phyloP scores from a whole-genome alignment of 2,329 filamentous ascomycete genomes.

The Pseudogymnoascus sp. region DNA sequence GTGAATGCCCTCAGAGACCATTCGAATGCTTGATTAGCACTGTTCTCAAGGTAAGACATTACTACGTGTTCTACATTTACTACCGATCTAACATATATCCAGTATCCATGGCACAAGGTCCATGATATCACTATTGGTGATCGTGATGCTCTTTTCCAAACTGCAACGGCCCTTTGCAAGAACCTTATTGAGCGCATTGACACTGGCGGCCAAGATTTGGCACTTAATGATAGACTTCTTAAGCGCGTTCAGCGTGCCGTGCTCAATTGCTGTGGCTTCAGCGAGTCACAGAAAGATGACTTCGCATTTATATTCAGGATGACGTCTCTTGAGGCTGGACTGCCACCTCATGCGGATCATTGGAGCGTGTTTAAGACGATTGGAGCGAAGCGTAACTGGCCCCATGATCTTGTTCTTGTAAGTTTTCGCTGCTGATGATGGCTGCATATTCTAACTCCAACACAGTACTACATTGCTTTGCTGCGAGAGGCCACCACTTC shows the following conservation, averaged over 20 bases:
- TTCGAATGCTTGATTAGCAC: constrained; percentile 61
- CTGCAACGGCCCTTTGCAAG: constrained; percentile 42
- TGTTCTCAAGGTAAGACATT: constrained; percentile 26
- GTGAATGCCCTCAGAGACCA: constrained; percentile 55
- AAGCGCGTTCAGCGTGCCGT: constrained; percentile 45
- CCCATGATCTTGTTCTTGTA: constrained; percentile 50
- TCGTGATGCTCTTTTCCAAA: constrained; percentile 45
- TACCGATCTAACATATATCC: not conserved
- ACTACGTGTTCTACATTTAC: not conserved
- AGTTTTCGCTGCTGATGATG: constrained; percentile 18
- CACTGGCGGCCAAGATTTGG: constrained; percentile 33
- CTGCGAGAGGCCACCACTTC: constrained; percentile 46
- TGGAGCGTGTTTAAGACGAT: constrained; percentile 50
- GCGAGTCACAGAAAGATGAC: constrained; percentile 53
- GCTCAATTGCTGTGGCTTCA: constrained; percentile 54
- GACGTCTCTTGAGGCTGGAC: constrained; percentile 34
- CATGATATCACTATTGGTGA: constrained; percentile 50
- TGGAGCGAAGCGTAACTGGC: constrained; percentile 40
- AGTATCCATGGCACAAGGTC: constrained; percentile 56
- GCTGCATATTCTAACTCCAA: not conserved
- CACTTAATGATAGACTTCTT: constrained; percentile 46
- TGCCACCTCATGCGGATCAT: constrained; percentile 40
- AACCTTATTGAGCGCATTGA: constrained; percentile 39
- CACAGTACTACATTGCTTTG: constrained; percentile 49
- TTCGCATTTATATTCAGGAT: constrained; percentile 40